Conservation (phyloP, 2,329 filamentous ascomycete species). For the Tolypocladium album region DNA sequence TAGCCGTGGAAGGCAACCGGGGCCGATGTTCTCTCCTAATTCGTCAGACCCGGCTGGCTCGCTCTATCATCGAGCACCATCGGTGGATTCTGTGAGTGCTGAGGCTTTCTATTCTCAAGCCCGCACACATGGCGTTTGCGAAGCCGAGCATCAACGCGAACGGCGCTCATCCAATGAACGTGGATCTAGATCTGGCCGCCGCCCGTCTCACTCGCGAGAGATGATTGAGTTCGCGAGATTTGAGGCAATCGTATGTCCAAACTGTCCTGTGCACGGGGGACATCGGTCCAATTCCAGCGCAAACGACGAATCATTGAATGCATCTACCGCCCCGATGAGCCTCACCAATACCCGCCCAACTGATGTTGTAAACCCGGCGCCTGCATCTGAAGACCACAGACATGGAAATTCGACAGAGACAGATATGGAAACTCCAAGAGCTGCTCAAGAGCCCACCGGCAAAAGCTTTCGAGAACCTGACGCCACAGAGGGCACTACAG, state of each 20-base stretch:
- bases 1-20: slow-evolving; percentile 3
- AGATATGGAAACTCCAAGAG: neutral
- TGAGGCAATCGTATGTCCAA: slow-evolving; percentile 8
- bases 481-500: neutral
- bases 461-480: neutral
- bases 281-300: neutral
- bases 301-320: neutral
- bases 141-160: neutral
- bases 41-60: neutral
- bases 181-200: neutral
- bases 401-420: neutral
- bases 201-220: neutral
- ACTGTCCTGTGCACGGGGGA: slow-evolving; percentile 9
- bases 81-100: slow-evolving; percentile 2
- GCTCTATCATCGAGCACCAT: slow-evolving; percentile 1
- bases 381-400: neutral
- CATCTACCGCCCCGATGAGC: neutral
- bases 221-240: slow-evolving; percentile 6
- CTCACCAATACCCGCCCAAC: neutral
- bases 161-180: neutral
- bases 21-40: neutral
- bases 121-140: neutral
- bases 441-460: neutral
- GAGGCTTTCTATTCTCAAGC: neutral
- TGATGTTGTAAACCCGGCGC: neutral